These are phyloP conservation scores for Beauveria pseudobassiana DNA, from an alignment of 2,329 filamentous ascomycete species.

Conservation along the genomic window DNA sequence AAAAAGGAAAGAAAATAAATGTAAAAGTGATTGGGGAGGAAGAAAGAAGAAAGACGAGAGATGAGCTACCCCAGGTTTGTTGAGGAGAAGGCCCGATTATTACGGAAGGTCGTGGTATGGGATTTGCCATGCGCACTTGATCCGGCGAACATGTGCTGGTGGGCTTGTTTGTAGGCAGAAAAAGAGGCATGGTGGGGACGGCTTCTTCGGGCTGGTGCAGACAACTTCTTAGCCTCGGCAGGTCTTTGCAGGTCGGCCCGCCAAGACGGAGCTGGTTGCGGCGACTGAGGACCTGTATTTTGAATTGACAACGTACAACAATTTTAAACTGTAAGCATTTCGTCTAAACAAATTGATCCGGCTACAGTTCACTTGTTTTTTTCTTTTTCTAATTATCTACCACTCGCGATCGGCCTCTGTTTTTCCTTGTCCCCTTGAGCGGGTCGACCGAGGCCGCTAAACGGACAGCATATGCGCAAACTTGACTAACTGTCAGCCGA, in stretches of 20 bases:
- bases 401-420: too few relatives aligned
- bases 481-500: slow-evolving; percentile 1
- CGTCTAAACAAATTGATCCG: too few relatives aligned
- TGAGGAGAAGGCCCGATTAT: slow-evolving; percentile 6
- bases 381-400: too few relatives aligned
- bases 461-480: neutral
- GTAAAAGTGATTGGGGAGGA: neutral
- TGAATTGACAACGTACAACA: too few relatives aligned
- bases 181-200: slow-evolving; percentile 4
- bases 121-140: slow-evolving; percentile 4
- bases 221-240: slow-evolving; percentile 17
- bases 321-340: too few relatives aligned
- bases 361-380: too few relatives aligned
- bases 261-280: neutral
- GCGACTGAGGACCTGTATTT: too few relatives aligned
- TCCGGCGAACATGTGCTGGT: slow-evolving; percentile 12
- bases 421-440: neutral
- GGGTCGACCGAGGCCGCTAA: slow-evolving; percentile 16
- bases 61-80: slow-evolving; percentile 4
- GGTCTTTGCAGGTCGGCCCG: neutral
- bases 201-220: slow-evolving; percentile 13
- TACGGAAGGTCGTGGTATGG: neutral
- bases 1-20: neutral
- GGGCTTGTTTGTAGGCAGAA: neutral
- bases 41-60: neutral